These are phyloP conservation scores for Colletotrichum shisoi DNA, from an alignment of 2,329 filamentous ascomycete genomes.

Conservation along the genomic window DNA sequence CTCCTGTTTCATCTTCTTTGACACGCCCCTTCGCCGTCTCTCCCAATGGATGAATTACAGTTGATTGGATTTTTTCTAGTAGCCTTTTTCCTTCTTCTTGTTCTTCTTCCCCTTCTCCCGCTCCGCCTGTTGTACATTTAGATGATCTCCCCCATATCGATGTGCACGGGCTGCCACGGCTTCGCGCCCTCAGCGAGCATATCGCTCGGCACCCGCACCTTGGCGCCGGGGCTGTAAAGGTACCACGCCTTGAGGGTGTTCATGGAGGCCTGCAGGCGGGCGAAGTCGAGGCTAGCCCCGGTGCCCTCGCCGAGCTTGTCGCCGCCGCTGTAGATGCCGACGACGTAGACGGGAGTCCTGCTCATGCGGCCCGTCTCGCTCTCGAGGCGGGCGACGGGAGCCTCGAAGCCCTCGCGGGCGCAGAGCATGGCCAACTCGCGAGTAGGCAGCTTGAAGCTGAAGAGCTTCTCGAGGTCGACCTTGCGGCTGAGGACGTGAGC, in stretches of 20 bases:
- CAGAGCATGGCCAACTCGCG: slow-evolving; percentile 85
- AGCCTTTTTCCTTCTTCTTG: not conserved
- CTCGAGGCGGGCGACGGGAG: slow-evolving; percentile 84
- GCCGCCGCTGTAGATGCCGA: slow-evolving; percentile 89
- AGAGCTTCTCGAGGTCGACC: slow-evolving; percentile 78
- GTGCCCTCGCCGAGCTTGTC: slow-evolving; percentile 94
- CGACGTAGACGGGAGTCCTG: slow-evolving; percentile 87
- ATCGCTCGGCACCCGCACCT: slow-evolving; percentile 73
- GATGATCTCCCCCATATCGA: slow-evolving; percentile 76
- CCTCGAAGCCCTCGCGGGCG: slow-evolving; percentile 85
- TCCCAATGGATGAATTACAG: slow-evolving; percentile 25
- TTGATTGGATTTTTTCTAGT: slow-evolving; percentile 16
- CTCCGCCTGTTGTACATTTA: slow-evolving; percentile 43
- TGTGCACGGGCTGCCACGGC: slow-evolving; percentile 71
- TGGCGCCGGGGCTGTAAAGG: slow-evolving; percentile 80
- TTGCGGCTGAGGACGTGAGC: slow-evolving; percentile 83
- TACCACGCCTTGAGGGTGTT: slow-evolving; percentile 94
- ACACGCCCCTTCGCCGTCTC: not conserved
- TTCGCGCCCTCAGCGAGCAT: slow-evolving; percentile 68
- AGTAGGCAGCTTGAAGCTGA: slow-evolving; percentile 84
- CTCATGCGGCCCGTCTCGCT: slow-evolving; percentile 89
- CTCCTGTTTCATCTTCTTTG: slow-evolving; percentile 5
- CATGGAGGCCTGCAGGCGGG: slow-evolving; percentile 80
- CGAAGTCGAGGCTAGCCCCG: slow-evolving; percentile 79
- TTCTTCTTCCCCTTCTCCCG: not conserved